phyloP scores from a whole-genome alignment of 2,329 filamentous ascomycete species.

The Albifimbria verrucaria region DNA sequence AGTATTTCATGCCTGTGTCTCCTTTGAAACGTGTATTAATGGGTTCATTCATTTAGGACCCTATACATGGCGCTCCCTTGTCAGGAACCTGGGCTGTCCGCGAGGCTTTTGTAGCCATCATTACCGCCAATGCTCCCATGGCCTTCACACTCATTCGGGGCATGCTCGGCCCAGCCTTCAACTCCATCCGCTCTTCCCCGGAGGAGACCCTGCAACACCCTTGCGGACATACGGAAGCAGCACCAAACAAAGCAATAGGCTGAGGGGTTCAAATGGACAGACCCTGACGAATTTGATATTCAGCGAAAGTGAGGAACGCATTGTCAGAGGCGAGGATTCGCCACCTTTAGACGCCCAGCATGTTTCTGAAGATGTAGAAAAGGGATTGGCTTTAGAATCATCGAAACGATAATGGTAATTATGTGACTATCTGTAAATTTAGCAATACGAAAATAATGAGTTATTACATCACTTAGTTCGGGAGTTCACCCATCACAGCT shows the following conservation, averaged over 20 bases:
- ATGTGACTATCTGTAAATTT: neutral
- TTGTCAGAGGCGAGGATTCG: conserved; percentile 1
- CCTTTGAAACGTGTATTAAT: neutral
- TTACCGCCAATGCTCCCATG: conserved; percentile 14
- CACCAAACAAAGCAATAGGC: neutral
- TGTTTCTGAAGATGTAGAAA: too few species aligned
- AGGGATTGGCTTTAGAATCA: too few species aligned
- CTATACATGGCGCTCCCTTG: conserved; percentile 8
- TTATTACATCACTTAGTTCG: too few species aligned
- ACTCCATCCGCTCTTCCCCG: neutral
- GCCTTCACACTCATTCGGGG: conserved; percentile 6
- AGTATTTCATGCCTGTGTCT: neutral
- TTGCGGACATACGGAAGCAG: neutral
- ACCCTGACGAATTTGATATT: conserved; percentile 3
- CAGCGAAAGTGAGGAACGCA: conserved; percentile 7
- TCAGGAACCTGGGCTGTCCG: conserved; percentile 14
- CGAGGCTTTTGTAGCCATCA: conserved; percentile 14
- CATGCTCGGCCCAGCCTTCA: conserved; percentile 1
- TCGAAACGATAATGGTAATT: neutral
- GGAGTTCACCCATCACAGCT: too few species aligned
- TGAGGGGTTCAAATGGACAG: neutral
- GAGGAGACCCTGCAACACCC: neutral
- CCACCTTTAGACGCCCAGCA: neutral
- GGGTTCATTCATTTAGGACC: neutral
- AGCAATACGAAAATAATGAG: too few species aligned